Evolutionary conservation across 139 green algal species (phyloP), one percentile per base, ranked within the genome.

Genomic region (Pseudopediastrum boryanum): DNA sequence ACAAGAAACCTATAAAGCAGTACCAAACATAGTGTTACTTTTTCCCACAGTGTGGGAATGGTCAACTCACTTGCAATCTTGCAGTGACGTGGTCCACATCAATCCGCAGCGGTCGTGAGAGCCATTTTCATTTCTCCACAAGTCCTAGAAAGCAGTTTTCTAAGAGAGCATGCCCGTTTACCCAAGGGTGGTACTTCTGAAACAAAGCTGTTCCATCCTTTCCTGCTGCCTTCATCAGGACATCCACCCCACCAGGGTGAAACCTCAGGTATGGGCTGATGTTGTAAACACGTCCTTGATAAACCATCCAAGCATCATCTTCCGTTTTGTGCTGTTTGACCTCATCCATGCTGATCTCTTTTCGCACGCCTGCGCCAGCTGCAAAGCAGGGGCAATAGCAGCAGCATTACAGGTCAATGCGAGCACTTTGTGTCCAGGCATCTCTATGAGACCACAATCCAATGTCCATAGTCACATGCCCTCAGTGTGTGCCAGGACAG

Each of bases 131-230:
- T n/a, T 36, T 6, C 56, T 70, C 59, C 36, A 88, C 44, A 39
- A 84, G n/a, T 0, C 94, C 94, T 23, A 98, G 65, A 38, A 92
- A 56, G 85, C 92, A 97, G 75, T 89, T 89, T 23, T 90, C 82
- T 67, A 98, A 76, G 71, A 98, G 74, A 27, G 92, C 93, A 31
- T 95, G 88, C 4, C 82, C 75, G 82, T 98, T 97, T 1, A 98
- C 95, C 90, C 91, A 98, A n/a, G 88, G 76, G 77, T 98, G 95
- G 78, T 97, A 98, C 79, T 97, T 96, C 38, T 93, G 85, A 77
- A 99, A 99, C 19, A 98, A 83, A 0, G 85, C 80, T 0, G 95
- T 98, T 66, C 78, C 87, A 70, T 99, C 96, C 66, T 83, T 93
- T 33, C 96, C 96, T 9, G 90, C 86, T 0, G 87, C 85, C 54